A percentile compares a stretch with the other conserved stretches of the same genome.
These are phyloP conservation scores for Panicum virgatum DNA, from an alignment of 202 grass and related monocot genomes.

Conservation along the genomic window DNA sequence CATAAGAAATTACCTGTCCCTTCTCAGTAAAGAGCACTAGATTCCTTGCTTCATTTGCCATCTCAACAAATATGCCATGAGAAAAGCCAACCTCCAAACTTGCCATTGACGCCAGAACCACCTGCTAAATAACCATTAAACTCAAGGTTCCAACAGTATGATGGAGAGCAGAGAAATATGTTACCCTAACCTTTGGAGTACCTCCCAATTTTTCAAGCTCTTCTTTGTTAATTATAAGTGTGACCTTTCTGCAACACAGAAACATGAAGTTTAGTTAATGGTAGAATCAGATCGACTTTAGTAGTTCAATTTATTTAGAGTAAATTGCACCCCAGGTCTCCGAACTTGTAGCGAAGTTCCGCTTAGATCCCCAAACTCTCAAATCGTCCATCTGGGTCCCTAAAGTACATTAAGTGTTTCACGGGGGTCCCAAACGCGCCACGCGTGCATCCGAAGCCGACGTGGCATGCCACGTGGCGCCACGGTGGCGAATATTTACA, in stretches of 20 bases:
- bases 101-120: constrained; percentile 94
- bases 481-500: too few relatives aligned
- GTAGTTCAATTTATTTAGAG: constrained; percentile 7
- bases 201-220: constrained; percentile 80
- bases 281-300: constrained; percentile 15
- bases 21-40: constrained; percentile 94
- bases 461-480: too few relatives aligned
- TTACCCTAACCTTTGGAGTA: constrained; percentile 83
- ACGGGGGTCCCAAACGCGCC: too few relatives aligned
- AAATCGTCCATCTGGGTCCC: too few relatives aligned
- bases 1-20: constrained; percentile 70
- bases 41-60: constrained; percentile 87
- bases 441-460: too few relatives aligned
- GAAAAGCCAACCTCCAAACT: constrained; percentile 96
- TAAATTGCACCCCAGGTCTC: too few relatives aligned
- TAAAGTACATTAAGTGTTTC: too few relatives aligned
- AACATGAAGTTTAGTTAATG: constrained; percentile 5
- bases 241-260: constrained; percentile 60
- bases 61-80: constrained; percentile 99
- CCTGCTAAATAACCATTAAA: constrained; percentile 60
- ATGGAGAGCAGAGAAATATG: constrained; percentile 33
- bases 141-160: constrained; percentile 39
- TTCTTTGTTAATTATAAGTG: constrained; percentile 87
- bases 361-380: too few relatives aligned
- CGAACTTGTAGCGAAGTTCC: too few relatives aligned